A percentile compares a stretch with the other conserved stretches of the same genome.
phyloP scores from a whole-genome alignment of 768 basidiomycete genomes.

The Filobasidium floriforme region DNA sequence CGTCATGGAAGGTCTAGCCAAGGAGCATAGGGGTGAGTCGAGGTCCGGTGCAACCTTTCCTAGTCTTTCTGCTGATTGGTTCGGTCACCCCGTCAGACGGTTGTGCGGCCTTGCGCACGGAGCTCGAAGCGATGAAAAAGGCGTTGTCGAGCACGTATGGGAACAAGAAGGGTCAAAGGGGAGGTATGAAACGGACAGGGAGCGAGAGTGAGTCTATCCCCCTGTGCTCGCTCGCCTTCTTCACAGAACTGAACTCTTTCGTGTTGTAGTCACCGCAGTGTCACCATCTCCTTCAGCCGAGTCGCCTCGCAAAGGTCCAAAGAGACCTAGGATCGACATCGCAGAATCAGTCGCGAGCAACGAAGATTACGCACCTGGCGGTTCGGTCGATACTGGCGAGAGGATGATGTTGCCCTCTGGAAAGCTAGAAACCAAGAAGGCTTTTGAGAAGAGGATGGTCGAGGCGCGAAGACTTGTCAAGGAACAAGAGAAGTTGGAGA shows the following conservation, averaged over 20 bases:
- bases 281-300: not conserved
- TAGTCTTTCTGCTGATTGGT: too few species aligned
- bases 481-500: constrained; percentile 7
- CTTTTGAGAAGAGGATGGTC: constrained; percentile 3
- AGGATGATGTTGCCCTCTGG: not conserved
- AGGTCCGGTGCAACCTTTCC: not conserved
- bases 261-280: not conserved
- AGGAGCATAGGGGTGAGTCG: not conserved
- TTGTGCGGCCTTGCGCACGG: not conserved
- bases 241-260: not conserved
- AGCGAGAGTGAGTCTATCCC: constrained; percentile 5
- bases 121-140: not conserved
- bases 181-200: not conserved
- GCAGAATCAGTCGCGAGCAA: constrained; percentile 4
- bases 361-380: not conserved
- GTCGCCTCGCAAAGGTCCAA: constrained; percentile 4
- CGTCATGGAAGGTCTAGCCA: not conserved
- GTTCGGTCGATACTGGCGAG: not conserved
- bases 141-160: not conserved
- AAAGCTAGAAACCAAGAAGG: constrained; percentile 6
- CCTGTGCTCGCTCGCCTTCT: not conserved
- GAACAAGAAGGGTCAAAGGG: not conserved
- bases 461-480: not conserved
- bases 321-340: constrained; percentile 2
- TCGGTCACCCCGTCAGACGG: too few species aligned